A percentile compares a stretch with the other conserved stretches of the same genome.
Conservation (phyloP, 257 asterid genomes). For the Coffea canephora region DNA sequence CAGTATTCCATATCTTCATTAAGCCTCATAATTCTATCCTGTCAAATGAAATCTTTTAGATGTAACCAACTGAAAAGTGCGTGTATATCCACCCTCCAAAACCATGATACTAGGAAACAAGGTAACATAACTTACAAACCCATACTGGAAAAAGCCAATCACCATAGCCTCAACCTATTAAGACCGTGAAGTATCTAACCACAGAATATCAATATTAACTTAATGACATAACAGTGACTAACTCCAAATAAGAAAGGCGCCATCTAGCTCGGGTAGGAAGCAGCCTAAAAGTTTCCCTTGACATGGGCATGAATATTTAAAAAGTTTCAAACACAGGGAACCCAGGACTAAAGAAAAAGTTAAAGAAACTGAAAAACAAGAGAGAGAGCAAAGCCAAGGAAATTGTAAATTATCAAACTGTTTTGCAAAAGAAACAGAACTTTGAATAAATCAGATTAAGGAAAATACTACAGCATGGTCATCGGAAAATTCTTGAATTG, state of each 20-base stretch:
- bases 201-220: not conserved
- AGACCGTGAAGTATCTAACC: not conserved
- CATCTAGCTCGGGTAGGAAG: not conserved
- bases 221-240: not conserved
- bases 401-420: not conserved
- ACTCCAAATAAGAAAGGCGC: not conserved
- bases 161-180: not conserved
- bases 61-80: not conserved
- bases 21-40: slow-evolving; percentile 74
- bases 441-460: not conserved
- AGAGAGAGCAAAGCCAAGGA: not conserved
- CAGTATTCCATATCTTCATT: slow-evolving; percentile 69
- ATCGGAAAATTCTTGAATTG: not conserved
- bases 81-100: not conserved
- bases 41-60: slow-evolving; percentile 24
- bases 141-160: not conserved
- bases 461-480: not conserved
- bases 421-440: not conserved
- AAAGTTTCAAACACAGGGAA: not conserved
- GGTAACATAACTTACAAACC: too few relatives aligned
- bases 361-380: too few relatives aligned
- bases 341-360: too few relatives aligned
- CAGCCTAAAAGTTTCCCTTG: too few relatives aligned
- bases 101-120: not conserved
- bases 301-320: too few relatives aligned